These are phyloP conservation scores for Sparassis latifolia DNA, from an alignment of 1,284 basidiomycete genomes.

Conservation along the genomic window DNA sequence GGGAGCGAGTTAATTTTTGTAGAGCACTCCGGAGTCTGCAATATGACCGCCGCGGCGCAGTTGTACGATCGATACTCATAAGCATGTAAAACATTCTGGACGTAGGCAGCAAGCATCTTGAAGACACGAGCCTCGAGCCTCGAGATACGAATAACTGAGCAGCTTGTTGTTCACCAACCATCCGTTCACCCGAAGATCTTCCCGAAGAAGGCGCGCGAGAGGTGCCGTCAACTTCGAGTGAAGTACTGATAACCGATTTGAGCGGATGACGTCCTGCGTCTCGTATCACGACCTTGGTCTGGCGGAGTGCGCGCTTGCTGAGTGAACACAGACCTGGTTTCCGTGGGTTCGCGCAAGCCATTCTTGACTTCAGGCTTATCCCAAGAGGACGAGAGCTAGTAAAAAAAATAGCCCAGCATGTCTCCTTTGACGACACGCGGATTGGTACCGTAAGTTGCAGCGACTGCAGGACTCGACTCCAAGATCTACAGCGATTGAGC, in stretches of 20 bases:
- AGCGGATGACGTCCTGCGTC: constrained; percentile 37
- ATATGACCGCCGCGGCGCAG: constrained; percentile 32
- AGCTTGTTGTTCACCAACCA: constrained; percentile 54
- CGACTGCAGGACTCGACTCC: constrained; percentile 61
- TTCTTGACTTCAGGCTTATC: constrained; percentile 60
- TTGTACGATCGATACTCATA: not conserved
- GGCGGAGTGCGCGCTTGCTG: constrained; percentile 51
- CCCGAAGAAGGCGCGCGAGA: constrained; percentile 56
- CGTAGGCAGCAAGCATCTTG: constrained; percentile 46
- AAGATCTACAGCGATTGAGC: constrained; percentile 37
- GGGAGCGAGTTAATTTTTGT: constrained; percentile 55
- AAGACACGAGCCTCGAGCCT: constrained; percentile 46
- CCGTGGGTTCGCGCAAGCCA: constrained; percentile 55
- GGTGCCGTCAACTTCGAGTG: constrained; percentile 39
- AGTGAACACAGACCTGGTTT: constrained; percentile 41
- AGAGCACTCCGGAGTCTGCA: constrained; percentile 62
- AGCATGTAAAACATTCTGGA: constrained; percentile 7
- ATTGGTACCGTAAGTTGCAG: constrained; percentile 31
- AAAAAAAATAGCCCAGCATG: too few species aligned
- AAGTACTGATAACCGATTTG: constrained; percentile 34
- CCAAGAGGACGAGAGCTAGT: constrained; percentile 63
- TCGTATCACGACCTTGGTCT: constrained; percentile 53
- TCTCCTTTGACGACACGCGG: too few species aligned
- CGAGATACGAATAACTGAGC: constrained; percentile 63
- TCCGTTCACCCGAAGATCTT: constrained; percentile 50